Evolutionary conservation across 2,329 filamentous ascomycete species (phyloP).

Genomic region (Ceratocystis cubensis): DNA sequence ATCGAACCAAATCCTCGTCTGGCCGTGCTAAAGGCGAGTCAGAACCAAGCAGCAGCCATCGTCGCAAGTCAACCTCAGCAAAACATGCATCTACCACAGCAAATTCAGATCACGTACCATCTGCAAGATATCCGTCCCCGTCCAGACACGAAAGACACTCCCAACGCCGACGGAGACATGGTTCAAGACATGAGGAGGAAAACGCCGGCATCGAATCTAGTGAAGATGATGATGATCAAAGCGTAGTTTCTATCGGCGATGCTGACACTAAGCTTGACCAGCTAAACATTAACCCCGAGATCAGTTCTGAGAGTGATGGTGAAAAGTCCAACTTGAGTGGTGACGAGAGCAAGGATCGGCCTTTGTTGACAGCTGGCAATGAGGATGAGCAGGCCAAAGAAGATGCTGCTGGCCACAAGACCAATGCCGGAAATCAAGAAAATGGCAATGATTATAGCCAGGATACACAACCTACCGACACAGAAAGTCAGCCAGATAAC

Average conservation of each 20-base stretch:
- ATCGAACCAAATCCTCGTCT: conserved; percentile 13
- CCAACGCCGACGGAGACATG: conserved; percentile 4
- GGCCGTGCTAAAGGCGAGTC: conserved; percentile 13
- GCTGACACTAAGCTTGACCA: background rate
- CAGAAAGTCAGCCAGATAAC: background rate
- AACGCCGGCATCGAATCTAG: background rate
- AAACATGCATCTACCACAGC: background rate
- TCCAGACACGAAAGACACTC: conserved; percentile 1
- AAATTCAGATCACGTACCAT: background rate
- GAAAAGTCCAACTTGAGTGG: background rate
- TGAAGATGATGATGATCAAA: background rate
- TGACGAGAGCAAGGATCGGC: background rate
- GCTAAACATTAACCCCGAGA: conserved; percentile 1
- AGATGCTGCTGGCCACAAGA: background rate
- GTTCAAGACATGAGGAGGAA: background rate
- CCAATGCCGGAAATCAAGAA: background rate
- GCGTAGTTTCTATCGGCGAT: background rate
- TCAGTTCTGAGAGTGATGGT: background rate
- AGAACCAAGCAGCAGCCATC: background rate
- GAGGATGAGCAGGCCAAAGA: background rate
- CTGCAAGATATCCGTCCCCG: background rate
- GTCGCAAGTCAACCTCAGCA: conserved; percentile 13
- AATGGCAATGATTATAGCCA: background rate
- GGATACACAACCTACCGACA: background rate
- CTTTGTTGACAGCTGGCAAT: conserved; percentile 11